A percentile compares a stretch with the other conserved stretches of the same genome.
phyloP scores from a whole-genome alignment of 257 asterid genomes.

The Rhazya stricta region DNA sequence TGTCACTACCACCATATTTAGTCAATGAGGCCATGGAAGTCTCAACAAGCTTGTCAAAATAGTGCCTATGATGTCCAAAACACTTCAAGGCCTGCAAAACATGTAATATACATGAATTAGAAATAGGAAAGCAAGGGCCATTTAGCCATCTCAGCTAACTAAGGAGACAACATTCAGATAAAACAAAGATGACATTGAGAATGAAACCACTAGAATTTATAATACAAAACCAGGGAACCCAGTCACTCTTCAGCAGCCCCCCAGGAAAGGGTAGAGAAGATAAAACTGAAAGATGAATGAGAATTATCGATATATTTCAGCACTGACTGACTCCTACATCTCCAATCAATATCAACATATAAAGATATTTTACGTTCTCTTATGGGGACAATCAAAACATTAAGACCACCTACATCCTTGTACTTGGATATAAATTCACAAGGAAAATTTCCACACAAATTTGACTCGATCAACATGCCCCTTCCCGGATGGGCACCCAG shows the following conservation, averaged over 20 bases:
- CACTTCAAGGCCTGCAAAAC: slow-evolving; percentile 70
- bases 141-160: background rate
- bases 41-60: slow-evolving; percentile 75
- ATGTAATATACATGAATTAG: slow-evolving; percentile 13
- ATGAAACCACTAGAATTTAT: background rate
- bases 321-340: background rate
- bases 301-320: background rate
- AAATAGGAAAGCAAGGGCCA: background rate
- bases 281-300: background rate
- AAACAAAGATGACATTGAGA: background rate
- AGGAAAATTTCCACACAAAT: background rate
- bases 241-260: background rate
- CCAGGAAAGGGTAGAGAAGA: background rate
- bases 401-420: background rate
- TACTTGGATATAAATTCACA: background rate
- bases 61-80: slow-evolving; percentile 52
- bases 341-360: background rate
- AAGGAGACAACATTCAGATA: background rate
- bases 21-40: slow-evolving; percentile 45
- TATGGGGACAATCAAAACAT: background rate
- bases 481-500: background rate
- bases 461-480: background rate
- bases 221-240: background rate
- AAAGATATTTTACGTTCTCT: background rate
- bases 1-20: slow-evolving; percentile 70